Evolutionary conservation across 805 yeast species (phyloP), one percentile per base, ranked within the genome.

Genomic region (Barnettozyma sp.): DNA sequence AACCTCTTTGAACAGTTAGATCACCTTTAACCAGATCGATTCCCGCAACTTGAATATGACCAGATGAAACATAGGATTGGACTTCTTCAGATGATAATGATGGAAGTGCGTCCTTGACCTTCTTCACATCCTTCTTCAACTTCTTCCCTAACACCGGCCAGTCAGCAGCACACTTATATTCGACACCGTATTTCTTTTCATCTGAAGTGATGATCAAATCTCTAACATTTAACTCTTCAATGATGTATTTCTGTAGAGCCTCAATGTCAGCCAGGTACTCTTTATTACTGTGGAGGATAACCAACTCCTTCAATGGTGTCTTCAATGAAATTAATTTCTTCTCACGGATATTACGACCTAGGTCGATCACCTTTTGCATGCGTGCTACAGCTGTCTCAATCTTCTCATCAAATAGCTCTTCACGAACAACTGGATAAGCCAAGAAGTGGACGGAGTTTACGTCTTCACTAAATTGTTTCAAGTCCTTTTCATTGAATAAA

Each of bases 101-200:
- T 45, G 97, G 97, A 50, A 92, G 72, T 13, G 94, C 97, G 55
- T 80, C 94, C 72, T 90, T 94, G 42, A 92, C 98, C 60, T 76
- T 80, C 66, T 83, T 86, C 43, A 84, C 94, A 52, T 88, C 97
- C 58, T 80, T 78, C 77, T 87, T 90, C 63, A 92, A 75, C 65
- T 92, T 92, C 73, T 90, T 92, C 66, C 99, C 99, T 49, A 92
- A 73, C 15, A 87, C 85, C 40, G 97, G 95, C 98, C 99, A 92
- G 68, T 92, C 99, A 33, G 98, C 98, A 60, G 84, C 94, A 28
- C 90, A 97, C 45, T 73, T 76, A 70, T 88, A 90, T 58, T 81
- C 83, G 43, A 92, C 97, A 52, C 88, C 92, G 58, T 88, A 90
- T 56, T 81, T 78, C 50, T 71, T 78, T 67, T 92, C 99, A 56